phyloP scores from a whole-genome alignment of 192 early-diverging fungal species.

The Linnemannia exigua region DNA sequence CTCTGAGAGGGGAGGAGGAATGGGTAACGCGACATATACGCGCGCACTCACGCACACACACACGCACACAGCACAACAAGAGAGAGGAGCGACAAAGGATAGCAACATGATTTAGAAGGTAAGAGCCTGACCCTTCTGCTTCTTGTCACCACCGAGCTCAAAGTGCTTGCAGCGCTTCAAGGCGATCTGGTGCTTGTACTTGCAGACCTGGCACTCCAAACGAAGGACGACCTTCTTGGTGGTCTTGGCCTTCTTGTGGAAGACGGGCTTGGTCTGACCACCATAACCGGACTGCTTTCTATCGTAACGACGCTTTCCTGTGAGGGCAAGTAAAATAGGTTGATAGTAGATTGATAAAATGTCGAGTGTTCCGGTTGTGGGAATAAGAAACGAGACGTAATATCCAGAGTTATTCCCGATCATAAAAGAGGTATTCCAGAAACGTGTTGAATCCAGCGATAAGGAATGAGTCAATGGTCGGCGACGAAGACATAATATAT shows the following conservation, averaged over 20 bases:
- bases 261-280: conserved; percentile 99
- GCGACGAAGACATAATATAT: too few relatives aligned
- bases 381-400: neutral
- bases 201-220: conserved; percentile 98
- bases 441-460: neutral
- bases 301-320: conserved; percentile 93
- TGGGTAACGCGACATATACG: neutral
- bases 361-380: neutral
- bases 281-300: conserved; percentile 99
- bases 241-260: conserved; percentile 99
- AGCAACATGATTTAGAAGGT: conserved; percentile 36
- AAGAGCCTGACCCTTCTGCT: conserved; percentile 74
- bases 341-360: neutral
- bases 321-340: too few relatives aligned
- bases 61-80: neutral
- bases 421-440: neutral
- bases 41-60: neutral
- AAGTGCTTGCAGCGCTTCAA: conserved; percentile 99
- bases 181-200: conserved; percentile 98
- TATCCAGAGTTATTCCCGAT: neutral
- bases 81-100: too few relatives aligned
- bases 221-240: conserved; percentile 99
- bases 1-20: neutral
- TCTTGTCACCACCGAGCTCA: conserved; percentile 99
- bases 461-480: neutral